Evolutionary conservation across 179 eudicot genomes (phyloP).

Genomic region (Spinacia oleracea): DNA sequence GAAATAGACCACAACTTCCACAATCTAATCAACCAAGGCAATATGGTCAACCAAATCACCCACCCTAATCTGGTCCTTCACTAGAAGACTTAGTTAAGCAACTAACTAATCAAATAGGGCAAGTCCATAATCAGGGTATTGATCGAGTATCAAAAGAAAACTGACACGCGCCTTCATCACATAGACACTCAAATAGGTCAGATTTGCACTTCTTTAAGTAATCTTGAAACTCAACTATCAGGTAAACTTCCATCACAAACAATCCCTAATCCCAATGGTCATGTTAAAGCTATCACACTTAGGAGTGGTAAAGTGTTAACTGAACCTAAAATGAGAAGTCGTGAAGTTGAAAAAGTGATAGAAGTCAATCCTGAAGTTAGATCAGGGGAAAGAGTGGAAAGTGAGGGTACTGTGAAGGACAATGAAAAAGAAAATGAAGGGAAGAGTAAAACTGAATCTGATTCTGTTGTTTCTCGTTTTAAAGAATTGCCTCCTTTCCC

Average conservation of each 20-base stretch:
- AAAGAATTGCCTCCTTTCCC: too few relatives aligned
- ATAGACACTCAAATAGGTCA: not conserved
- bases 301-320: not conserved
- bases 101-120: not conserved
- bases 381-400: too few relatives aligned
- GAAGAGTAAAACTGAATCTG: too few relatives aligned
- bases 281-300: not conserved
- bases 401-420: too few relatives aligned
- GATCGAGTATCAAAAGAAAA: constrained; percentile 1
- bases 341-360: too few relatives aligned
- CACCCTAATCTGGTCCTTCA: not conserved
- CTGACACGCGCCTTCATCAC: constrained; percentile 2
- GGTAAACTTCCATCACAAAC: not conserved
- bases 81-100: not conserved
- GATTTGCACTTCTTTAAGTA: not conserved
- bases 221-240: not conserved
- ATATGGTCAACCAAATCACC: not conserved
- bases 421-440: too few relatives aligned
- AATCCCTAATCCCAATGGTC: not conserved
- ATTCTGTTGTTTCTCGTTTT: too few relatives aligned
- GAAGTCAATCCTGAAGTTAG: too few relatives aligned
- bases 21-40: not conserved
- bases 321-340: not conserved
- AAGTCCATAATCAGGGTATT: not conserved
- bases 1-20: not conserved